Conservation (phyloP, 2,329 filamentous ascomycete genomes). For the Dryadomyces sulphureus region DNA sequence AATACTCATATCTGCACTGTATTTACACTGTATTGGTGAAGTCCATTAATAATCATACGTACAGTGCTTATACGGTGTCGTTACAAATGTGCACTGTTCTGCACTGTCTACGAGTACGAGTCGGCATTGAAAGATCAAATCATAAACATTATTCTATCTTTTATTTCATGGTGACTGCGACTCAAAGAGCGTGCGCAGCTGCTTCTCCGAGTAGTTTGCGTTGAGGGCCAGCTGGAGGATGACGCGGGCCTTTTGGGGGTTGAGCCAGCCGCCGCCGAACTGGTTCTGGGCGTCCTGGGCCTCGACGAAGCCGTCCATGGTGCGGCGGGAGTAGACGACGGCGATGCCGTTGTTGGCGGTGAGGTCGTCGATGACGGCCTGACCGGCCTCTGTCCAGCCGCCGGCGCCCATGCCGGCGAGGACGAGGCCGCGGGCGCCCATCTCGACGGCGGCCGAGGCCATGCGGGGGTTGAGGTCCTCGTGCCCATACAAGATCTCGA, state of each 20-base stretch:
- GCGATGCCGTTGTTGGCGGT: constrained; percentile 29
- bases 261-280: constrained; percentile 35
- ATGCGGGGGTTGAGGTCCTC: constrained; percentile 34
- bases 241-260: constrained; percentile 39
- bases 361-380: constrained; percentile 24
- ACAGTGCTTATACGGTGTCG: too few species aligned
- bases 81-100: too few species aligned
- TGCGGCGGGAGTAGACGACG: constrained; percentile 35
- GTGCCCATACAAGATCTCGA: constrained; percentile 42
- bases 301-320: constrained; percentile 37
- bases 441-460: constrained; percentile 27
- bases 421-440: constrained; percentile 27
- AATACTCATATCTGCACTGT: too few species aligned
- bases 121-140: too few species aligned
- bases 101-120: too few species aligned
- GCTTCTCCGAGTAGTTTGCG: constrained; percentile 12
- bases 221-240: constrained; percentile 27
- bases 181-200: constrained; percentile 14
- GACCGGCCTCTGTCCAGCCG: constrained; percentile 26
- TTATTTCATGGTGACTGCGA: not conserved
- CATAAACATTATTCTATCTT: too few species aligned
- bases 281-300: constrained; percentile 12
- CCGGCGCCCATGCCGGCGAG: constrained; percentile 41
- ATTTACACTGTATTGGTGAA: too few species aligned
- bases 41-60: too few species aligned